phyloP scores from a whole-genome alignment of 768 basidiomycete genomes.

The Boletus pseudopeckii region DNA sequence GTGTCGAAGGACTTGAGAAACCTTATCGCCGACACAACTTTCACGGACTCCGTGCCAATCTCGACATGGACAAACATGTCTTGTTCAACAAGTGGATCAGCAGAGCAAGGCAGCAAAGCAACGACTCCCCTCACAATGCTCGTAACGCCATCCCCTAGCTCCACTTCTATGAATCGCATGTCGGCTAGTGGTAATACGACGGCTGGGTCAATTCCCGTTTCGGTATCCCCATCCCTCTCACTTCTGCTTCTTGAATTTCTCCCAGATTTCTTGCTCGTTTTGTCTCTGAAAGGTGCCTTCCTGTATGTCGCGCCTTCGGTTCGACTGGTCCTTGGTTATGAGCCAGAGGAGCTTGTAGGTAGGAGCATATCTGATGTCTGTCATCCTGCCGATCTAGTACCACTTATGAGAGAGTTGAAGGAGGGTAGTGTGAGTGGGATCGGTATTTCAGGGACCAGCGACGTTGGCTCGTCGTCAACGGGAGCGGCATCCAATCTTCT shows the following conservation, averaged over 20 bases:
- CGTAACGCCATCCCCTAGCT: slow-evolving; percentile 11
- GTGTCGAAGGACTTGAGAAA: slow-evolving; percentile 53
- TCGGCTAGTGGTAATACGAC: slow-evolving; percentile 12
- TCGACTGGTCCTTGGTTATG: slow-evolving; percentile 76
- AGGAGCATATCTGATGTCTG: slow-evolving; percentile 76
- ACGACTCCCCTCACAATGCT: slow-evolving; percentile 21
- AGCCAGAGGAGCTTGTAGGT: slow-evolving; percentile 79
- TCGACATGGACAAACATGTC: slow-evolving; percentile 38
- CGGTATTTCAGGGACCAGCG: slow-evolving; percentile 15
- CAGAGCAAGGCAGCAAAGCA: slow-evolving; percentile 6
- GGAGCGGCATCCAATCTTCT: slow-evolving; percentile 4
- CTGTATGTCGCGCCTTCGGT: slow-evolving; percentile 89
- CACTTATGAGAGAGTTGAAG: slow-evolving; percentile 89
- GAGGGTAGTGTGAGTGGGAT: slow-evolving; percentile 38
- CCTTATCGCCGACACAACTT: slow-evolving; percentile 45
- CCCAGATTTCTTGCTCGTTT: slow-evolving; percentile 85
- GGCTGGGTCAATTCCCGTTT: slow-evolving; percentile 41
- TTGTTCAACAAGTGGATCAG: slow-evolving; percentile 17
- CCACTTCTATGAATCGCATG: slow-evolving; percentile 18
- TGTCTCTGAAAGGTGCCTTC: slow-evolving; percentile 90
- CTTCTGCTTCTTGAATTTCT: slow-evolving; percentile 54
- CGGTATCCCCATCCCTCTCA: slow-evolving; percentile 35
- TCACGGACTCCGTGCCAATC: slow-evolving; percentile 47
- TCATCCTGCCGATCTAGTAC: slow-evolving; percentile 87
- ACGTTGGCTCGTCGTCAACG: slow-evolving; percentile 13